phyloP scores from a whole-genome alignment of 2,329 filamentous ascomycete species.

The Ophiostoma novo-ulmi region DNA sequence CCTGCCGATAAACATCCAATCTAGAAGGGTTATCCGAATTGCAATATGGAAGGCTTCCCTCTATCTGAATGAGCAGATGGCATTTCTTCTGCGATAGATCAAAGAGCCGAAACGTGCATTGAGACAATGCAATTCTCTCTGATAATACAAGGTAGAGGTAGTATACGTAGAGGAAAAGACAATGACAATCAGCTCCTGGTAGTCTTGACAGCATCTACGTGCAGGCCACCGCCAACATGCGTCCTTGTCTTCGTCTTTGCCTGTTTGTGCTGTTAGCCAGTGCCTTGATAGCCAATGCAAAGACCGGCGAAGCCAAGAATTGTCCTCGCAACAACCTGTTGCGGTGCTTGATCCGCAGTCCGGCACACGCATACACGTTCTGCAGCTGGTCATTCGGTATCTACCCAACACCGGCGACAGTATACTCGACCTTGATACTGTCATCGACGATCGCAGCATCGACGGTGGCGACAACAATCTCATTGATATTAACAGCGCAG shows the following conservation, averaged over 20 bases:
- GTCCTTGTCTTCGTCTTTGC: background rate
- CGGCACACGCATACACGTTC: background rate
- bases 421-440: background rate
- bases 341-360: background rate
- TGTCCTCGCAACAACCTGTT: background rate
- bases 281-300: background rate
- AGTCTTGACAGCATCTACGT: background rate
- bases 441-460: background rate
- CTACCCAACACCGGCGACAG: background rate
- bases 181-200: background rate
- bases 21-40: background rate
- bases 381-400: background rate
- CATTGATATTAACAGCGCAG: background rate
- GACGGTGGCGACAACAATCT: background rate
- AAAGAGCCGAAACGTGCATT: background rate
- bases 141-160: background rate
- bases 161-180: background rate
- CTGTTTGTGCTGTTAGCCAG: background rate
- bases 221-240: background rate
- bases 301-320: background rate
- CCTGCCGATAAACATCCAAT: too few species aligned
- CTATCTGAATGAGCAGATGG: background rate
- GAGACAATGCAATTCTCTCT: background rate
- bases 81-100: background rate
- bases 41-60: background rate